Evolutionary conservation across 768 basidiomycete genomes (phyloP).

Genomic region (Lanmaoa rubissima): DNA sequence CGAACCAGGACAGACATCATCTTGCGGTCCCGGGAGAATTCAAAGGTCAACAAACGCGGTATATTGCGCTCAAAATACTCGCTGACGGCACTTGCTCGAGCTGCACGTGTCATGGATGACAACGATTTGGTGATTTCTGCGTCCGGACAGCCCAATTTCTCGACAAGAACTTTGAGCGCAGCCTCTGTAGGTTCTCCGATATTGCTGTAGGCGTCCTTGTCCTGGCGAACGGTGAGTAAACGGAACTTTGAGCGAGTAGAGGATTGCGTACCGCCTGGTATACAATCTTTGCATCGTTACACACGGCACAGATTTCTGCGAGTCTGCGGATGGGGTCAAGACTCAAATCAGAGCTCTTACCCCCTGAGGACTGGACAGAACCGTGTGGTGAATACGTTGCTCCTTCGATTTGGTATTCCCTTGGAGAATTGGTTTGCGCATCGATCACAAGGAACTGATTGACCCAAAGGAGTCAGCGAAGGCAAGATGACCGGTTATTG

Average conservation of each 20-base stretch:
- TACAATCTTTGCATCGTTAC: slow-evolving; percentile 91
- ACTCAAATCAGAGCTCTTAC: slow-evolving; percentile 59
- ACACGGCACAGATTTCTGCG: slow-evolving; percentile 89
- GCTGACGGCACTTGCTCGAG: slow-evolving; percentile 82
- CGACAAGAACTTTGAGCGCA: slow-evolving; percentile 89
- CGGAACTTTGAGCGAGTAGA: not conserved
- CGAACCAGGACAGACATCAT: slow-evolving; percentile 97
- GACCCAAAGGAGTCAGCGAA: slow-evolving; percentile 7
- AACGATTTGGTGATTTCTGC: slow-evolving; percentile 56
- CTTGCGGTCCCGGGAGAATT: slow-evolving; percentile 97
- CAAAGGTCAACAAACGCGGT: slow-evolving; percentile 87
- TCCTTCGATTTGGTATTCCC: slow-evolving; percentile 83
- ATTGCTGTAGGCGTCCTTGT: slow-evolving; percentile 74
- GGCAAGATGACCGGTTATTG: not conserved
- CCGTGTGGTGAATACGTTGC: slow-evolving; percentile 90
- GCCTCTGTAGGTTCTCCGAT: slow-evolving; percentile 98
- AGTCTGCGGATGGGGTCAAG: slow-evolving; percentile 77
- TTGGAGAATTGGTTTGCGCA: slow-evolving; percentile 43
- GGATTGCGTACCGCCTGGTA: slow-evolving; percentile 63
- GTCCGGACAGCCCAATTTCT: slow-evolving; percentile 85
- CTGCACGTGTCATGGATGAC: slow-evolving; percentile 48
- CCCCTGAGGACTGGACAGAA: slow-evolving; percentile 62
- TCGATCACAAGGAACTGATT: slow-evolving; percentile 75
- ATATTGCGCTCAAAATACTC: slow-evolving; percentile 75
- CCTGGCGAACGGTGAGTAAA: slow-evolving; percentile 43